These are phyloP conservation scores for Colletotrichum musae DNA, from an alignment of 2,329 filamentous ascomycete species.

Conservation along the genomic window DNA sequence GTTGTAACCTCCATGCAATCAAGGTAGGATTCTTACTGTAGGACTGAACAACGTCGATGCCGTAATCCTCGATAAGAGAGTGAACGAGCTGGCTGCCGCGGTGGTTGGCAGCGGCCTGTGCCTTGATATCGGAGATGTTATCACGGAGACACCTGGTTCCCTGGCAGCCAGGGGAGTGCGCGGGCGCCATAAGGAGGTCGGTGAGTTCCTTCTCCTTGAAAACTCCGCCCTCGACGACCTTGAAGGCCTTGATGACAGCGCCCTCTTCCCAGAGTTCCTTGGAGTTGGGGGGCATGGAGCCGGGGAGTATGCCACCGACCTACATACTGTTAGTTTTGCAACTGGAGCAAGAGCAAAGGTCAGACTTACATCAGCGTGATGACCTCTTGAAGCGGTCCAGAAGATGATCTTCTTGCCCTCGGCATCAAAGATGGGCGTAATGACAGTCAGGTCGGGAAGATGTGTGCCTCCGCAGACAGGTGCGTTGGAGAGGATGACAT, in stretches of 20 bases:
- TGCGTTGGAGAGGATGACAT: constrained; percentile 55
- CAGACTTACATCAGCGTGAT: constrained; percentile 74
- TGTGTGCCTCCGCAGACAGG: constrained; percentile 54
- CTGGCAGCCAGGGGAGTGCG: constrained; percentile 80
- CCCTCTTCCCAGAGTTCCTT: constrained; percentile 76
- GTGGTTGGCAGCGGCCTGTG: constrained; percentile 88
- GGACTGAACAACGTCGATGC: constrained; percentile 79
- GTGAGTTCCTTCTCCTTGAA: constrained; percentile 85
- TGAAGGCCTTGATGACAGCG: constrained; percentile 74
- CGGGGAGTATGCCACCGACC: constrained; percentile 83
- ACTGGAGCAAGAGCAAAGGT: fast-evolving
- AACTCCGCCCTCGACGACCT: constrained; percentile 81
- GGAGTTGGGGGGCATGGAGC: constrained; percentile 86
- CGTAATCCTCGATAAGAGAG: constrained; percentile 80
- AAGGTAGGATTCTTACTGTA: constrained; percentile 44
- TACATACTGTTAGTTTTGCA: neutral
- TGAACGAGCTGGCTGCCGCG: constrained; percentile 85
- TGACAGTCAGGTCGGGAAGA: constrained; percentile 56
- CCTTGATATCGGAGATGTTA: constrained; percentile 89
- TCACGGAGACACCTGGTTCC: constrained; percentile 85
- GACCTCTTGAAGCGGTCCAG: constrained; percentile 77
- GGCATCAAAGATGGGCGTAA: constrained; percentile 55
- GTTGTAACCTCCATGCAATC: neutral
- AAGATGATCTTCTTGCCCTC: constrained; percentile 55
- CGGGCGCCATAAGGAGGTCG: constrained; percentile 80